Conservation (phyloP, 2,329 filamentous ascomycete genomes). For the Hymenoscyphus infarciens region DNA sequence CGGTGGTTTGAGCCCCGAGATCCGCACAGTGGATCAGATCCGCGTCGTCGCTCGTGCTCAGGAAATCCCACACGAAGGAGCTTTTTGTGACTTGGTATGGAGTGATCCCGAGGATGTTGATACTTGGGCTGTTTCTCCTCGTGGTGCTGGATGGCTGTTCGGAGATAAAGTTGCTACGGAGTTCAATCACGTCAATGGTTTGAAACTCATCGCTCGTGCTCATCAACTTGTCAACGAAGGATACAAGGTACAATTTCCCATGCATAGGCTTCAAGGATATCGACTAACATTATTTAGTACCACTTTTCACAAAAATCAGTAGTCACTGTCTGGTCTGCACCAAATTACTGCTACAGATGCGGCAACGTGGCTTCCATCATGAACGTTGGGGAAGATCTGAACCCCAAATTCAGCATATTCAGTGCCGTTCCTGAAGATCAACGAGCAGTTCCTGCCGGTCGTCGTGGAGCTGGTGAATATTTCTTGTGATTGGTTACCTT, state of each 20-base stretch:
- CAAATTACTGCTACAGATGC: slow-evolving; percentile 46
- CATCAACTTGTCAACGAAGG: slow-evolving; percentile 76
- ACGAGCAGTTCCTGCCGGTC: slow-evolving; percentile 71
- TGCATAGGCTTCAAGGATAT: slow-evolving; percentile 4
- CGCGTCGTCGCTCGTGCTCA: slow-evolving; percentile 70
- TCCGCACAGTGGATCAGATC: slow-evolving; percentile 71
- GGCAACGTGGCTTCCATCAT: slow-evolving; percentile 72
- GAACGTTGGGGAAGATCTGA: slow-evolving; percentile 79
- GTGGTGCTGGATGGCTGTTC: slow-evolving; percentile 56
- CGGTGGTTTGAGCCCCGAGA: slow-evolving; percentile 68
- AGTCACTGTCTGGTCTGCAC: slow-evolving; percentile 65
- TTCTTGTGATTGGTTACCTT: slow-evolving; percentile 46
- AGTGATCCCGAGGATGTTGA: slow-evolving; percentile 70
- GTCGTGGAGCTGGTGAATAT: slow-evolving; percentile 65
- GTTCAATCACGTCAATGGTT: slow-evolving; percentile 73
- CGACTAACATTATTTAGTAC: slow-evolving; percentile 53
- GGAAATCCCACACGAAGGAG: slow-evolving; percentile 73
- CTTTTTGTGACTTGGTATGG: slow-evolving; percentile 75
- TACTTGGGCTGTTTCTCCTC: slow-evolving; percentile 65
- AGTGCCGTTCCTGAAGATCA: slow-evolving; percentile 83
- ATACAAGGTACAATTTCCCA: slow-evolving; percentile 54
- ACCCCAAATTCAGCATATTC: slow-evolving; percentile 91
- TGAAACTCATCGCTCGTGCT: slow-evolving; percentile 68
- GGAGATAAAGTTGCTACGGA: slow-evolving; percentile 68
- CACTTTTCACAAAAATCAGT: slow-evolving; percentile 95